Evolutionary conservation across 2,329 filamentous ascomycete genomes (phyloP).

Genomic region (Geosmithia putterillii): DNA sequence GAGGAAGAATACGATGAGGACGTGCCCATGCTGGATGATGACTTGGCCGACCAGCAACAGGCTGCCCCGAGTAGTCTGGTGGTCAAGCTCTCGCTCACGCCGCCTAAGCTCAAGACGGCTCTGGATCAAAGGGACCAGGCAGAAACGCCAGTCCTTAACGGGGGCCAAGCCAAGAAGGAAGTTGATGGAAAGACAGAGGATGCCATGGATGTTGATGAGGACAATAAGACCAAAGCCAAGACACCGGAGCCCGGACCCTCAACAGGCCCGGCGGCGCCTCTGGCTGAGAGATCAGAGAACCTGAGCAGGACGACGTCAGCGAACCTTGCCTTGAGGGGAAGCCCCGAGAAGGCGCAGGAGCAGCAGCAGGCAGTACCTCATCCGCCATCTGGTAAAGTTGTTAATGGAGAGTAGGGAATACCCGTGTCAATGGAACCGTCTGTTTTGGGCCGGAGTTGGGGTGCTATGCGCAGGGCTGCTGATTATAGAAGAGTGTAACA

Average conservation of each 20-base stretch:
- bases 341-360: slow-evolving; percentile 42
- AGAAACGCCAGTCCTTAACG: too few relatives aligned
- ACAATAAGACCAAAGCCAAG: neutral
- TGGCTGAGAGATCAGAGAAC: slow-evolving; percentile 1
- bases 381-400: slow-evolving; percentile 17
- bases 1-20: slow-evolving; percentile 48
- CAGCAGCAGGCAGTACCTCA: slow-evolving; percentile 13
- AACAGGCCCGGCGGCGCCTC: neutral
- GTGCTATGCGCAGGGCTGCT: slow-evolving; percentile 1
- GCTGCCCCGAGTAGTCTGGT: slow-evolving; percentile 47
- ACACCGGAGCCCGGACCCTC: neutral
- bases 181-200: neutral
- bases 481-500: neutral
- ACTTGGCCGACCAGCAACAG: slow-evolving; percentile 32
- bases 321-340: slow-evolving; percentile 46
- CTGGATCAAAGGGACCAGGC: slow-evolving; percentile 10
- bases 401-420: slow-evolving; percentile 12
- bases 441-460: slow-evolving; percentile 10
- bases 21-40: slow-evolving; percentile 41
- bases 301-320: slow-evolving; percentile 20
- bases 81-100: slow-evolving; percentile 54
- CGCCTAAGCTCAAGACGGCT: slow-evolving; percentile 22
- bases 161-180: neutral
- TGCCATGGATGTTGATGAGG: neutral
- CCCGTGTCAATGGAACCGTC: neutral